Conservation (phyloP, 2,329 filamentous ascomycete genomes). For the Fusarium sororula region DNA sequence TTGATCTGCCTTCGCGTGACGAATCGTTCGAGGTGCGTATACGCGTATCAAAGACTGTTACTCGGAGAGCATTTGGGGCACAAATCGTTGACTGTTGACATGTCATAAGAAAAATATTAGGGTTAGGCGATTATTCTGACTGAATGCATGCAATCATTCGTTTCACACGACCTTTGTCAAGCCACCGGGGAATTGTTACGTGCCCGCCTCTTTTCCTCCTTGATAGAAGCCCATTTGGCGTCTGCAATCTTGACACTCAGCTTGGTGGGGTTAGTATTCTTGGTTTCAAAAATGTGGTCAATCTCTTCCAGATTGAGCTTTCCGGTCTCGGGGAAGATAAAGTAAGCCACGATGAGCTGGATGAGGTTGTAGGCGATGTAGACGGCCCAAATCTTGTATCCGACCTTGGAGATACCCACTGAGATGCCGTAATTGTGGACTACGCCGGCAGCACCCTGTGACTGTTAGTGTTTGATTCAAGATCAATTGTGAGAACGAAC, state of each 20-base stretch:
- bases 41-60: background rate
- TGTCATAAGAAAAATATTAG: rapidly evolving
- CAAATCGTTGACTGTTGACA: background rate
- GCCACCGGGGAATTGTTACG: background rate
- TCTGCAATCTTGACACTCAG: constrained; percentile 26
- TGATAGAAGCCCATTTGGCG: constrained; percentile 21
- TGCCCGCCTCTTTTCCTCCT: constrained; percentile 15
- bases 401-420: constrained; percentile 28
- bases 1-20: background rate
- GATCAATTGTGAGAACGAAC: background rate
- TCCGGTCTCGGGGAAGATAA: constrained; percentile 35
- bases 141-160: too few relatives aligned
- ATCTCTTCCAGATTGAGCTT: constrained; percentile 38
- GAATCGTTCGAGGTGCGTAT: background rate
- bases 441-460: constrained; percentile 23
- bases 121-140: background rate
- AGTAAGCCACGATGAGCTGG: constrained; percentile 31
- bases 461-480: too few relatives aligned
- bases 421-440: constrained; percentile 38
- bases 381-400: constrained; percentile 38
- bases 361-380: constrained; percentile 35
- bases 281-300: constrained; percentile 39
- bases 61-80: background rate
- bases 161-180: too few relatives aligned
- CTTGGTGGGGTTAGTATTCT: constrained; percentile 13